Conservation (phyloP, 2,329 filamentous ascomycete genomes). For the Pseudocercospora musae region DNA sequence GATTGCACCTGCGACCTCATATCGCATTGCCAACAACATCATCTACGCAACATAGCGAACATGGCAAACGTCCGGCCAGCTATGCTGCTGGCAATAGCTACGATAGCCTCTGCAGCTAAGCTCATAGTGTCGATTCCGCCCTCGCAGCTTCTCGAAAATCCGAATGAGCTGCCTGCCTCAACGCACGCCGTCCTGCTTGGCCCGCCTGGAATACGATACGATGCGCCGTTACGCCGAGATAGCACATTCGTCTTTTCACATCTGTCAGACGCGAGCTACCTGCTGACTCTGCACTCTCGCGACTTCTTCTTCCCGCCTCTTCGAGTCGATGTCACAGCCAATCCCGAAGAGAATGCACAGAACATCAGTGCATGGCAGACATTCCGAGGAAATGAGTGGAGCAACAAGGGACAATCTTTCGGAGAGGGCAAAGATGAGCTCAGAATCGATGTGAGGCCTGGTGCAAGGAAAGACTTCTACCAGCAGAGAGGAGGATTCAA, state of each 20-base stretch:
- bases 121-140: conserved; percentile 53
- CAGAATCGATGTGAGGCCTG: conserved; percentile 59
- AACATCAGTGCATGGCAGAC: conserved; percentile 73
- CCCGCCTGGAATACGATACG: conserved; percentile 43
- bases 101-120: conserved; percentile 39
- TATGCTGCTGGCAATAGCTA: conserved; percentile 20
- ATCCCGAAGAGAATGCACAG: conserved; percentile 40
- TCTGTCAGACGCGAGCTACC: conserved; percentile 69
- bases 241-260: conserved; percentile 76
- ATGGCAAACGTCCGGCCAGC: conserved; percentile 9
- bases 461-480: conserved; percentile 71
- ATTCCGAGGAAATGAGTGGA: conserved; percentile 85
- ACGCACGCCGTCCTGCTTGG: conserved; percentile 60
- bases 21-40: neutral
- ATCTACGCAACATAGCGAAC: neutral
- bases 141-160: conserved; percentile 42
- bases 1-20: conserved; percentile 2
- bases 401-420: conserved; percentile 69
- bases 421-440: conserved; percentile 43
- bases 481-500: conserved; percentile 65
- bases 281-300: conserved; percentile 74
- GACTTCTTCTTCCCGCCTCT: conserved; percentile 75
- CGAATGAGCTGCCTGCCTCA: conserved; percentile 51
- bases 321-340: conserved; percentile 65
- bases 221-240: conserved; percentile 62